phyloP scores from a whole-genome alignment of 257 asterid genomes.

The Nemophila menziesii region DNA sequence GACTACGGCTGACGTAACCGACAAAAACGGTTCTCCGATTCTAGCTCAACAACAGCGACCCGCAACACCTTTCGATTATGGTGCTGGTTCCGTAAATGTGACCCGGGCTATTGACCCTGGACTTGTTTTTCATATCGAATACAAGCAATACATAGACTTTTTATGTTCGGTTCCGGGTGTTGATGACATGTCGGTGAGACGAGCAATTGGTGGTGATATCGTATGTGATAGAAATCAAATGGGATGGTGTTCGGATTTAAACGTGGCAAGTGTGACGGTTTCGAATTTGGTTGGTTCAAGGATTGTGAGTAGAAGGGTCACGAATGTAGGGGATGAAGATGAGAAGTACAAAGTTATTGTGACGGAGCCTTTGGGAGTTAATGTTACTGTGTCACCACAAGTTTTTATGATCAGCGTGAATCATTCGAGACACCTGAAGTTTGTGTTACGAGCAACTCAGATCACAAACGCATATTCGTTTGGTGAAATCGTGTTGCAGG shows the following conservation, averaged over 20 bases:
- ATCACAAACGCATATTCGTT: constrained; percentile 30
- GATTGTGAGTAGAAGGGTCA: constrained; percentile 36
- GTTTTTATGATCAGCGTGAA: constrained; percentile 31
- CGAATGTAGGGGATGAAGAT: constrained; percentile 32
- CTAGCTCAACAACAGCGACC: constrained; percentile 31
- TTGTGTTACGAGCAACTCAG: constrained; percentile 36
- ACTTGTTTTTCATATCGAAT: constrained; percentile 34
- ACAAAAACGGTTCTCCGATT: constrained; percentile 30
- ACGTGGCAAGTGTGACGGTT: constrained; percentile 44
- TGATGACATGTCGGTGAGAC: constrained; percentile 41
- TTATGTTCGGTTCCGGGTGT: constrained; percentile 60
- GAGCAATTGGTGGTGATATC: constrained; percentile 37
- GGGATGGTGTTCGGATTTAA: constrained; percentile 56
- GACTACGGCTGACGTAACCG: constrained; percentile 44
- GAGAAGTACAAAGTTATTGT: constrained; percentile 40
- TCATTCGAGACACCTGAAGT: constrained; percentile 30
- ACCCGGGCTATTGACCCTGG: constrained; percentile 57
- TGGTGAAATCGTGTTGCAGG: constrained; percentile 44
- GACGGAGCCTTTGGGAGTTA: constrained; percentile 45
- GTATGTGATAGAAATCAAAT: constrained; percentile 12
- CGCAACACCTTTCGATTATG: constrained; percentile 55
- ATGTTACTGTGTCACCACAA: constrained; percentile 24
- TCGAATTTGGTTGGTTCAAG: constrained; percentile 54
- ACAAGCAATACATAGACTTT: constrained; percentile 38
- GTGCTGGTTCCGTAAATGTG: constrained; percentile 51